These are phyloP conservation scores for Daldinia bambusicola DNA, from an alignment of 495 filamentous ascomycete species.

Conservation along the genomic window DNA sequence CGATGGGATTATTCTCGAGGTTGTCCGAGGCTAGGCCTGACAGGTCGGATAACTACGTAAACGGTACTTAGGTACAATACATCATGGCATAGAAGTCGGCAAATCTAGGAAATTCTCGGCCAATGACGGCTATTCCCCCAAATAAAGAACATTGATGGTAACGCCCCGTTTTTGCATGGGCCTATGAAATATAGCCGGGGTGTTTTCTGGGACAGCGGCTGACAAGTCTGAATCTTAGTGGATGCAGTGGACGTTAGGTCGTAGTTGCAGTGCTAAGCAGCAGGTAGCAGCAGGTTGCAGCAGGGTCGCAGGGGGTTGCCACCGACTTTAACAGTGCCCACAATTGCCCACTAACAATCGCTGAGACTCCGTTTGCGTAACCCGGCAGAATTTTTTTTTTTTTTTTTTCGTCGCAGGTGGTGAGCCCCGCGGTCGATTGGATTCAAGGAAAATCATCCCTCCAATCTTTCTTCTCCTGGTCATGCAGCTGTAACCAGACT, in stretches of 20 bases:
- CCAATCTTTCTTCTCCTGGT: conserved; percentile 35
- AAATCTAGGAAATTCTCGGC: conserved; percentile 36
- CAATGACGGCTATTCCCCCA: conserved; percentile 19
- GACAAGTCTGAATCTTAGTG: conserved; percentile 37
- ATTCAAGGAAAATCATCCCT: conserved; percentile 29
- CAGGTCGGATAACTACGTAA: too few relatives aligned
- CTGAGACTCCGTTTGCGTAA: conserved; percentile 37
- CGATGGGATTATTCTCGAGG: conserved; percentile 2
- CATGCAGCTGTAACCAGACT: conserved; percentile 37
- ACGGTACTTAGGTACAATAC: neutral
- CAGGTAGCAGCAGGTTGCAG: conserved; percentile 13
- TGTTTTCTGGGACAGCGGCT: conserved; percentile 39
- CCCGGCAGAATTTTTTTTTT: conserved; percentile 41
- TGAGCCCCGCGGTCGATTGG: conserved; percentile 41
- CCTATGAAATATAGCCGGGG: conserved; percentile 31
- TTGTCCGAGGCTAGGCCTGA: too few relatives aligned
- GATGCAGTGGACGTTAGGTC: conserved; percentile 5
- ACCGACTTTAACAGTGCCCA: conserved; percentile 22
- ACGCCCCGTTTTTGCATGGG: conserved; percentile 14
- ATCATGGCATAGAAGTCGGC: conserved; percentile 26
- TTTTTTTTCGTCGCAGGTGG: conserved; percentile 21
- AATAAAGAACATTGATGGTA: conserved; percentile 28
- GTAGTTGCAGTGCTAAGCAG: conserved; percentile 6
- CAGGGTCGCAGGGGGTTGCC: conserved; percentile 23
- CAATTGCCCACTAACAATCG: conserved; percentile 20